phyloP scores from a whole-genome alignment of 2,329 filamentous ascomycete genomes.

The Lojkania enalia region DNA sequence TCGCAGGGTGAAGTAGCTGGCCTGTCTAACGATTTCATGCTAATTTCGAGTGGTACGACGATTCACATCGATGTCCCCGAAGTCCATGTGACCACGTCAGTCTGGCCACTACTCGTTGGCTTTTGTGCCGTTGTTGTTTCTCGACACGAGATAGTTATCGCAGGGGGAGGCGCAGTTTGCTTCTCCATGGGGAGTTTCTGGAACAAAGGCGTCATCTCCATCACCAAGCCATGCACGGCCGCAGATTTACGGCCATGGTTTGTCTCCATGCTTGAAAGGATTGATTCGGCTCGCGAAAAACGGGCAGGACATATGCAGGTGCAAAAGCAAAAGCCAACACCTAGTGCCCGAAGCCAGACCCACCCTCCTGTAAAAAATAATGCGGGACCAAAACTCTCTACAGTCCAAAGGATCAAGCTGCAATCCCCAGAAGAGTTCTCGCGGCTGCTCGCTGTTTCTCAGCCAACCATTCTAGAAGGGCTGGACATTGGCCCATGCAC shows the following conservation, averaged over 20 bases:
- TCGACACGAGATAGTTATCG: conserved; percentile 59
- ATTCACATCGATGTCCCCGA: conserved; percentile 24
- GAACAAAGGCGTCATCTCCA: conserved; percentile 55
- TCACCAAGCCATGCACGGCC: conserved; percentile 18
- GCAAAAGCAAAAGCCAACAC: neutral
- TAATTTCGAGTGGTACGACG: conserved; percentile 21
- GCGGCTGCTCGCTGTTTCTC: conserved; percentile 59
- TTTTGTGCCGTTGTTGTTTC: conserved; percentile 58
- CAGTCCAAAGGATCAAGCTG: conserved; percentile 59
- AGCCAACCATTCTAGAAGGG: conserved; percentile 67
- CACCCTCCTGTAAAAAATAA: neutral
- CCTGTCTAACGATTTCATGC: conserved; percentile 32
- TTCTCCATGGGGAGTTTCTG: conserved; percentile 90
- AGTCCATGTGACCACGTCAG: conserved; percentile 29
- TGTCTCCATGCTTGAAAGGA: neutral
- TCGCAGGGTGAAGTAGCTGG: conserved; percentile 31
- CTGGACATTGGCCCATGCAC: conserved; percentile 70
- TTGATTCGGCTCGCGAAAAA: neutral
- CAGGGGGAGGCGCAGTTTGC: conserved; percentile 83
- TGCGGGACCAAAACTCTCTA: conserved; percentile 12
- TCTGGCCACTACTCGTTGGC: conserved; percentile 72
- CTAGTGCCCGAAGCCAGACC: neutral
- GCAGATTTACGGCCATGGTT: conserved; percentile 24
- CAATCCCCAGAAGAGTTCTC: conserved; percentile 61
- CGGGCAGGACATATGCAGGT: conserved; percentile 1